Conservation (phyloP, 2,329 filamentous ascomycete genomes). For the Claviceps paspali region DNA sequence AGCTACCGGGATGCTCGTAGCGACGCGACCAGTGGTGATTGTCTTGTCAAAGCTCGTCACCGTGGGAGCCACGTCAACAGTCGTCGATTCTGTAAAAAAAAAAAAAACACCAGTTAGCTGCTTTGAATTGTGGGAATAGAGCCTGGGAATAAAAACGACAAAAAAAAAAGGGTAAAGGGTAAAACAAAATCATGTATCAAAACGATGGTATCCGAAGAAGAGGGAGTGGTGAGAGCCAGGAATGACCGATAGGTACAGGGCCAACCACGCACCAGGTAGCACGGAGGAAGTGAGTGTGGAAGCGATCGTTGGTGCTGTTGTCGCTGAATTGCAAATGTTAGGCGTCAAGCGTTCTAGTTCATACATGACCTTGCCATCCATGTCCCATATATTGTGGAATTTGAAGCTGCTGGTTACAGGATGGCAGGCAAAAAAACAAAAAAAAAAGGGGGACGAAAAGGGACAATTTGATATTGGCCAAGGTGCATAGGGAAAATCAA, state of each 20-base stretch:
- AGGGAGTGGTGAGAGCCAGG: neutral
- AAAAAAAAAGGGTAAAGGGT: neutral
- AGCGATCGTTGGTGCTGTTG: neutral
- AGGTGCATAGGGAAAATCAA: constrained; percentile 5
- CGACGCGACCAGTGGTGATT: constrained; percentile 19
- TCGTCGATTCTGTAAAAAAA: neutral
- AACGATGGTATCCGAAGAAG: too few relatives aligned
- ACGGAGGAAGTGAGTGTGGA: neutral
- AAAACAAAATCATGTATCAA: neutral
- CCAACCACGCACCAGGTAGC: constrained; percentile 3
- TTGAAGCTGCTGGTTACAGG: neutral
- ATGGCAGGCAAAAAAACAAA: neutral
- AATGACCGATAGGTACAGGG: neutral
- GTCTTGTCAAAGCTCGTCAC: constrained; percentile 13
- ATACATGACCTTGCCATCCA: neutral
- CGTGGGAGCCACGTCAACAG: constrained; percentile 3
- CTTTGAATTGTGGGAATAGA: too few relatives aligned
- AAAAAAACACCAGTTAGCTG: constrained; percentile 12
- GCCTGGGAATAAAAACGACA: neutral
- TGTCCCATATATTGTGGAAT: too few relatives aligned
- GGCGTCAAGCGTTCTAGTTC: neutral
- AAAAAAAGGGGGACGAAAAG: too few relatives aligned
- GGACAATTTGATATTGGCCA: too few relatives aligned
- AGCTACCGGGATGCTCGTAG: constrained; percentile 21
- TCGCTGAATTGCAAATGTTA: constrained; percentile 2